A percentile compares a stretch with the other conserved stretches of the same genome.
Evolutionary conservation across 225 moss, liverwort and hornwort genomes (phyloP).

Genomic region (Physcomitrellopsis africana): DNA sequence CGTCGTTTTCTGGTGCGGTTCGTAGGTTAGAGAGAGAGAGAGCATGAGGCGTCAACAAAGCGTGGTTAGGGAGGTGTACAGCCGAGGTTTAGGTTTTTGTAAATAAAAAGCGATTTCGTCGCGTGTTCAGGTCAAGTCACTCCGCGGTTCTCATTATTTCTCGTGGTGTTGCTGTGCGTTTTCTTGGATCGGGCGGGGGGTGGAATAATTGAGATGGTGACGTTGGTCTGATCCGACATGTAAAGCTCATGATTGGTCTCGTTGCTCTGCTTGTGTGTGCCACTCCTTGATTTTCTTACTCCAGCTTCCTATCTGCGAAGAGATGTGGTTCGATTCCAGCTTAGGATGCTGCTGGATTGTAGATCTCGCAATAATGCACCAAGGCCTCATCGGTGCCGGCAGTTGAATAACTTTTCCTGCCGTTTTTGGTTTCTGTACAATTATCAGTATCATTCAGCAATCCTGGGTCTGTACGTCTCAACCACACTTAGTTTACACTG

Average conservation of each 20-base stretch:
- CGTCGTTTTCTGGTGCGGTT: no score
- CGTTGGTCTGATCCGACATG: conserved; percentile 20
- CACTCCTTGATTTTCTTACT: neutral
- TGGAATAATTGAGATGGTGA: conserved; percentile 22
- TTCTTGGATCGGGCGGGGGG: conserved; percentile 1
- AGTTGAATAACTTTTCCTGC: neutral
- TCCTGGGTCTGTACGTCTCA: no score
- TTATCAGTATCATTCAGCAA: neutral
- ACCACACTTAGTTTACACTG: no score
- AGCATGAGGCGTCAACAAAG: neutral
- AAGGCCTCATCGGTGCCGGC: neutral
- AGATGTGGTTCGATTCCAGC: conserved; percentile 9
- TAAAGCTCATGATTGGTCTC: neutral
- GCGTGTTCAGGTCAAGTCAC: neutral
- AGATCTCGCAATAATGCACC: conserved; percentile 21
- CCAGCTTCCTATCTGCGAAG: neutral
- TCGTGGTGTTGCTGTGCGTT: neutral
- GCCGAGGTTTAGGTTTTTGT: conserved; percentile 26
- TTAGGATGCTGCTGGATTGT: conserved; percentile 13
- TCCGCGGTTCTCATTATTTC: neutral
- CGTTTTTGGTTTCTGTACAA: conserved; percentile 13
- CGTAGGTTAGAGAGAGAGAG: no score
- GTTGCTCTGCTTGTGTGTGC: no score
- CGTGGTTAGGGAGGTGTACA: neutral
- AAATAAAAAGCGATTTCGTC: neutral